These are phyloP conservation scores for Fraxinus paxiana DNA, from an alignment of 305 asterid species.

Conservation along the genomic window DNA sequence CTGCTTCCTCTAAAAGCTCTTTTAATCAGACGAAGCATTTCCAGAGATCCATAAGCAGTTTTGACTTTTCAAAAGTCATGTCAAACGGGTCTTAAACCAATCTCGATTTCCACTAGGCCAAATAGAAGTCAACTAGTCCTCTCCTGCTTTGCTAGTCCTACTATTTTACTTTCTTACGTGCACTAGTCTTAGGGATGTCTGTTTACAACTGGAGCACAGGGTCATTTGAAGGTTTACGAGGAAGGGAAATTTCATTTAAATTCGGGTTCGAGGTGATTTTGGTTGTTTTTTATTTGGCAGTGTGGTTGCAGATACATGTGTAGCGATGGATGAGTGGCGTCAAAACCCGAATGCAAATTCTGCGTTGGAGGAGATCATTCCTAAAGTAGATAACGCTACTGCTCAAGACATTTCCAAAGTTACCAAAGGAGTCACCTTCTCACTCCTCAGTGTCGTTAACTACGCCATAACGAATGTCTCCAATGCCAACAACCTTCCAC, in stretches of 20 bases:
- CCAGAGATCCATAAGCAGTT: background rate
- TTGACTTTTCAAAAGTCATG: background rate
- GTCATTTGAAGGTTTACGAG: background rate
- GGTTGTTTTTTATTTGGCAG: background rate
- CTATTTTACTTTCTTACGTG: background rate
- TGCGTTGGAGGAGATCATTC: constrained; percentile 30
- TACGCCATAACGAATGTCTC: constrained; percentile 22
- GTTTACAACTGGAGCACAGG: background rate
- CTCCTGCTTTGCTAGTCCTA: background rate
- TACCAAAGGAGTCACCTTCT: constrained; percentile 24
- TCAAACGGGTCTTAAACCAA: background rate
- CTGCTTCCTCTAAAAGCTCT: background rate
- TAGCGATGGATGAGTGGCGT: constrained; percentile 38
- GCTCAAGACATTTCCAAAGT: constrained; percentile 23
- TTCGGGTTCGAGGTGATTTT: background rate
- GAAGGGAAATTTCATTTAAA: background rate
- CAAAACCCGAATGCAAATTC: constrained; percentile 30
- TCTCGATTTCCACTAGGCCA: background rate
- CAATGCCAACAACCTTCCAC: constrained; percentile 25
- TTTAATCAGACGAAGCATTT: background rate
- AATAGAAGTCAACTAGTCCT: background rate
- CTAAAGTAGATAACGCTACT: constrained; percentile 22
- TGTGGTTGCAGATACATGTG: constrained; percentile 31
- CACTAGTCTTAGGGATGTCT: background rate
- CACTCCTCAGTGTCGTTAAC: constrained; percentile 21